Percentiles rank a stretch among this genome's conserved stretches.
These are phyloP conservation scores for Alliaria petiolata DNA, from an alignment of 345 rosid genomes.

Conservation along the genomic window DNA sequence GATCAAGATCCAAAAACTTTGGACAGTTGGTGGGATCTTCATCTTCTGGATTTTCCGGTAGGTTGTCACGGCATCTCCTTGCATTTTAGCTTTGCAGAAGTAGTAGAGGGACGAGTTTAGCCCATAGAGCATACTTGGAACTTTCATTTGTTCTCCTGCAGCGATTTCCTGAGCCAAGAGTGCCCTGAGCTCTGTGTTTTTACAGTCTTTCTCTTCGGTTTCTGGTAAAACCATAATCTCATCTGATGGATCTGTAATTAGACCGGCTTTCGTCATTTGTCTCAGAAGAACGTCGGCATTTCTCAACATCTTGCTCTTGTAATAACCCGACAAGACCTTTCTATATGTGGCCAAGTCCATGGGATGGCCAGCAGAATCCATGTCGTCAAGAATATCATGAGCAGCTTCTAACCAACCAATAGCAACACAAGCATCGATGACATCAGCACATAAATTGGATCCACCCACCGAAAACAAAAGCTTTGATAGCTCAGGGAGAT, in stretches of 20 bases:
- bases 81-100: conserved; percentile 85
- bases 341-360: conserved; percentile 37
- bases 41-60: conserved; percentile 53
- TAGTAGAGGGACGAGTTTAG: conserved; percentile 74
- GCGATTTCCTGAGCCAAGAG: conserved; percentile 41
- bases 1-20: conserved; percentile 54
- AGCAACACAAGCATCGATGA: conserved; percentile 55
- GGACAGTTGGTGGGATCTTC: conserved; percentile 48
- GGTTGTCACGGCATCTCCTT: conserved; percentile 55
- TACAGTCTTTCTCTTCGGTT: conserved; percentile 20
- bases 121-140: conserved; percentile 40
- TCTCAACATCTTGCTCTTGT: conserved; percentile 45
- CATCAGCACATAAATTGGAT: conserved; percentile 41
- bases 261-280: conserved; percentile 54
- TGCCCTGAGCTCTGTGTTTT: conserved; percentile 33
- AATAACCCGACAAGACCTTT: conserved; percentile 52
- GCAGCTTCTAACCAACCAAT: conserved; percentile 77
- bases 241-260: conserved; percentile 32
- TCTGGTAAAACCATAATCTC: conserved; percentile 28
- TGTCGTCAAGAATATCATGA: conserved; percentile 86
- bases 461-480: conserved; percentile 35
- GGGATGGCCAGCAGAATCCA: conserved; percentile 47
- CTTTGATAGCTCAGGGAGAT: conserved; percentile 52
- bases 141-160: conserved; percentile 34
- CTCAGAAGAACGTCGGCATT: conserved; percentile 57